Evolutionary conservation across 2,329 filamentous ascomycete genomes (phyloP), one percentile per base, ranked within the genome.

Genomic region (Dichotomopilus funicola): DNA sequence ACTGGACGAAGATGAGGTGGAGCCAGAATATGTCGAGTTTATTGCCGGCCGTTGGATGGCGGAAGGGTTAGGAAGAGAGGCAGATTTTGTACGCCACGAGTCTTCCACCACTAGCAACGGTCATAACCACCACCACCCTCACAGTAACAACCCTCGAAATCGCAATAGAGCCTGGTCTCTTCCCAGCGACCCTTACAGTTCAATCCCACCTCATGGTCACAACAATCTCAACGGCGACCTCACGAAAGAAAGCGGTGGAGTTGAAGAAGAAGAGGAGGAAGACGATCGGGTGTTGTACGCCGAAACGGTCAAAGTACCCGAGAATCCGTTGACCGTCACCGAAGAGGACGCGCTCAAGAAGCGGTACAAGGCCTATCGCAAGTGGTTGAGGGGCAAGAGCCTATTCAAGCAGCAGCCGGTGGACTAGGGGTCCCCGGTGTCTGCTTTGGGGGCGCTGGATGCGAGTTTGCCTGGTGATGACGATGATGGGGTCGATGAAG

Each of bases 321-420:
- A 94, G 58, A 89, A 96, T 64, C 89, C 90, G 13, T 73, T 99
- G 51, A 95, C 89, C 2, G 92, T 97, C 11, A 86, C 85, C 1
- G 86, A 91, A 45, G 91, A 95, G 66, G 94, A 97, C 70, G 79
- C 85, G 46, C 79, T 81, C 42, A 97, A 95, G 80, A 96, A 97
- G 78, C 79, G 94, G 63, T 99, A 99, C 71, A 97, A 96, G 73
- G 89, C 91, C 8, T 99, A 99, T 72, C 77, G 86, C 65, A 95
- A 96, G 72, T 99, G 94, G 92, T 76, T 99, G 67, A 81, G 85
- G 59, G 92, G 92, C 13, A 97, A 96, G 75, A 96, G 90, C 65
- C 80, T 97, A 65, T 97, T 97, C 71, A 97, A 97, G 73, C 91
- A 96, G 77, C 83, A 86, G 70, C 83, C 86, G 46, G 76, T 82